Conservation (phyloP, 139 green algal species). For the Closterium sp. region DNA sequence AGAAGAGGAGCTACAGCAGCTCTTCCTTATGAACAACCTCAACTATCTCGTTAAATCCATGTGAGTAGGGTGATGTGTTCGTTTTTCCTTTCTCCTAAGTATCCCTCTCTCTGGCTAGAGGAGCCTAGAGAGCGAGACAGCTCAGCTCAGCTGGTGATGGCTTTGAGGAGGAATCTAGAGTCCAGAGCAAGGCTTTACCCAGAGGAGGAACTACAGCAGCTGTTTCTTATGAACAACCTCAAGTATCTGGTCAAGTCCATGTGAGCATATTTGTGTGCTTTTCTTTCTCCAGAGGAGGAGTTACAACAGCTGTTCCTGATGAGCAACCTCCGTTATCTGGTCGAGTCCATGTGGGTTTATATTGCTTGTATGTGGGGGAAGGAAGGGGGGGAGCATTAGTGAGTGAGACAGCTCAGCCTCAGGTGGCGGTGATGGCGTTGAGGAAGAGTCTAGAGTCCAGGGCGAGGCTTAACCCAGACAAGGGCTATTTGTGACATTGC, state of each 20-base stretch:
- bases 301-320: background rate
- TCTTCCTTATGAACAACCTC: conserved; percentile 5
- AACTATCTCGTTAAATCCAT: background rate
- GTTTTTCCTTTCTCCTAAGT: too few relatives aligned
- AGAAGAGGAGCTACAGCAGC: background rate
- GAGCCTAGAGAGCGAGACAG: background rate
- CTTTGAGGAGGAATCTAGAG: background rate
- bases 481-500: too few relatives aligned
- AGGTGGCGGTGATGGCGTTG: background rate
- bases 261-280: too few relatives aligned
- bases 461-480: too few relatives aligned
- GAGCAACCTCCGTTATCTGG: background rate
- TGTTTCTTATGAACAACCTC: conserved; percentile 1
- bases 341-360: background rate
- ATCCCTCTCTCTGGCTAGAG: too few relatives aligned
- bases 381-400: too few relatives aligned
- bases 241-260: background rate
- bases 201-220: background rate
- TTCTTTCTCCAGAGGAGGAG: background rate
- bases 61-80: too few relatives aligned
- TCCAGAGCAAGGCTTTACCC: background rate
- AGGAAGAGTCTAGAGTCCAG: background rate
- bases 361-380: too few relatives aligned
- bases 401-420: too few relatives aligned
- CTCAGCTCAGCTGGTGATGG: conserved; percentile 7